These are phyloP conservation scores for Cystofilobasidium capitatum DNA, from an alignment of 768 basidiomycete species.

Conservation along the genomic window DNA sequence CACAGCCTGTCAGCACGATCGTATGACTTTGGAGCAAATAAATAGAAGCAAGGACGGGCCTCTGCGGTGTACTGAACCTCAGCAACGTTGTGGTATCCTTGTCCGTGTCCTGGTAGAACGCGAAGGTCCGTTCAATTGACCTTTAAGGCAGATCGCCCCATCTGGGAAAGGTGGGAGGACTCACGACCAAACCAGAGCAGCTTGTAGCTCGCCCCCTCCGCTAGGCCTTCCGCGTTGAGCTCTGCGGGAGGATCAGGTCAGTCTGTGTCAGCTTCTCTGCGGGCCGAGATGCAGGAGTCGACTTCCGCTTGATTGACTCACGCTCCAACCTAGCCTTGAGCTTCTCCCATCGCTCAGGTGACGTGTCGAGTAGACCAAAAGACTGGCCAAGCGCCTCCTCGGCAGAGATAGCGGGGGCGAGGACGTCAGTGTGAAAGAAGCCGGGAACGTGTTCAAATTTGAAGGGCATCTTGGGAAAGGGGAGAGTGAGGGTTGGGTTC, in stretches of 20 bases:
- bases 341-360: not conserved
- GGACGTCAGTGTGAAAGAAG: constrained; percentile 5
- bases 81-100: constrained; percentile 12
- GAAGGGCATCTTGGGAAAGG: too few species aligned
- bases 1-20: too few species aligned
- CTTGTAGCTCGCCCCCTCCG: constrained; percentile 5
- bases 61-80: not conserved
- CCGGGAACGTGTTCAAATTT: constrained; percentile 1
- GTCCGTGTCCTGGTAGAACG: too few species aligned
- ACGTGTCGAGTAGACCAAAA: constrained; percentile 5
- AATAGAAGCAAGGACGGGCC: not conserved
- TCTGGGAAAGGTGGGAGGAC: too few species aligned
- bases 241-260: not conserved
- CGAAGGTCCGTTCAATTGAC: too few species aligned
- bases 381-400: not conserved
- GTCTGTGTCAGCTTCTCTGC: not conserved
- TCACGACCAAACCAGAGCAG: constrained; percentile 4
- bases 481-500: too few species aligned
- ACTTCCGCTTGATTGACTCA: too few species aligned
- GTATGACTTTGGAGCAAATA: too few species aligned
- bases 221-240: constrained; percentile 2
- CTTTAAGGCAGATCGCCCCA: too few species aligned
- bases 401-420: not conserved
- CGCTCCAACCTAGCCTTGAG: constrained; percentile 1
- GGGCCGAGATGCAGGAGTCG: not conserved